Evolutionary conservation across 257 asterid genomes (phyloP).

Genomic region (Eustoma russellianum): DNA sequence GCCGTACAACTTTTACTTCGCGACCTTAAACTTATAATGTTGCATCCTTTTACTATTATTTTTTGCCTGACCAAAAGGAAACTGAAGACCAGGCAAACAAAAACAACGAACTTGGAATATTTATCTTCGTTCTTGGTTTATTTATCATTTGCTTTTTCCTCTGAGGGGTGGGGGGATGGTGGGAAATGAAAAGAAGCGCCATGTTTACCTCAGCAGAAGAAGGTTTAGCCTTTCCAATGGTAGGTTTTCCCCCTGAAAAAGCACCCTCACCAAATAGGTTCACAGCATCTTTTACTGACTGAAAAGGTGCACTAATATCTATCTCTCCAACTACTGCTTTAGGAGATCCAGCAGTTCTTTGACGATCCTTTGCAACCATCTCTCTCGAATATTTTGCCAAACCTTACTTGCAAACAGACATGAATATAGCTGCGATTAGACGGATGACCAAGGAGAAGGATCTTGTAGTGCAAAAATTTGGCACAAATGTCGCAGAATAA

Average conservation of each 20-base stretch:
- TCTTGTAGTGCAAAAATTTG: no score
- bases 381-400: slow-evolving; percentile 13
- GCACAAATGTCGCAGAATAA: neutral
- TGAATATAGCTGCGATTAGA: neutral
- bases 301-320: slow-evolving; percentile 91
- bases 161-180: neutral
- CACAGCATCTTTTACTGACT: slow-evolving; percentile 95
- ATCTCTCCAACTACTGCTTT: slow-evolving; percentile 82
- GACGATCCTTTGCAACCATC: slow-evolving; percentile 81
- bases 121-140: no score
- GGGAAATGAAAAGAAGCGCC: slow-evolving; percentile 4
- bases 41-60: no score
- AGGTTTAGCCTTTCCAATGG: slow-evolving; percentile 54
- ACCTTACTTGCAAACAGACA: slow-evolving; percentile 22
- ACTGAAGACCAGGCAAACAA: no score
- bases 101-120: no score
- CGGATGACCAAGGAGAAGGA: no score
- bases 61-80: no score
- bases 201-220: slow-evolving; percentile 65
- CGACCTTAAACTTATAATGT: neutral
- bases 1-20: neutral
- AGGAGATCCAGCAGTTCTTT: slow-evolving; percentile 46
- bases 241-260: slow-evolving; percentile 65
- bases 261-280: slow-evolving; percentile 87
- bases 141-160: no score